Percentiles rank a stretch among this genome's conserved stretches.
These are phyloP conservation scores for Calonectria ilicicola DNA, from an alignment of 2,329 filamentous ascomycete genomes.

Conservation along the genomic window DNA sequence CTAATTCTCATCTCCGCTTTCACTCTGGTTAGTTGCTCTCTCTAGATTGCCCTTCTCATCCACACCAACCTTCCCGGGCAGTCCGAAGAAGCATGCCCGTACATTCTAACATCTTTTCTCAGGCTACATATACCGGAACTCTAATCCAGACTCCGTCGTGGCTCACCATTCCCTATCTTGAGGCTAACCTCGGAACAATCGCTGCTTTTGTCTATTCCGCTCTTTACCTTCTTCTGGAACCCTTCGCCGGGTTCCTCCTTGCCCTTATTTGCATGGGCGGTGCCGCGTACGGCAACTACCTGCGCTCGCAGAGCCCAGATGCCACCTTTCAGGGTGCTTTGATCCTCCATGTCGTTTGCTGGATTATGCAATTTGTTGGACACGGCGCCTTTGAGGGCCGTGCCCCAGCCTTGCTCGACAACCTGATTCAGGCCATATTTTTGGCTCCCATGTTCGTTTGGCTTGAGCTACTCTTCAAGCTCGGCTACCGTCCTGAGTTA, in stretches of 20 bases:
- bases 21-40: conserved; percentile 70
- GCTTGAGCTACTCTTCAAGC: conserved; percentile 90
- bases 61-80: conserved; percentile 5
- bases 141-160: conserved; percentile 75
- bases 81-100: conserved; percentile 1
- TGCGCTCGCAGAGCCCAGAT: conserved; percentile 69
- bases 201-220: conserved; percentile 76
- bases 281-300: conserved; percentile 81
- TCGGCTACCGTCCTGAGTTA: conserved; percentile 91
- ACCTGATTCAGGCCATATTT: conserved; percentile 90
- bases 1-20: conserved; percentile 79
- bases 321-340: conserved; percentile 69
- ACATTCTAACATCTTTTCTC: conserved; percentile 21
- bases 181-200: conserved; percentile 75
- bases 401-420: conserved; percentile 90
- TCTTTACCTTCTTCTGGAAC: conserved; percentile 92
- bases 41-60: conserved; percentile 8
- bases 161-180: conserved; percentile 75
- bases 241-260: conserved; percentile 85
- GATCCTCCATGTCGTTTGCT: conserved; percentile 77
- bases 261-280: conserved; percentile 81
- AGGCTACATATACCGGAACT: conserved; percentile 73
- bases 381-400: conserved; percentile 91
- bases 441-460: conserved; percentile 97
- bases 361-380: conserved; percentile 91